Conservation (phyloP, 2,329 filamentous ascomycete genomes). For the Cladobotryum mycophilum region DNA sequence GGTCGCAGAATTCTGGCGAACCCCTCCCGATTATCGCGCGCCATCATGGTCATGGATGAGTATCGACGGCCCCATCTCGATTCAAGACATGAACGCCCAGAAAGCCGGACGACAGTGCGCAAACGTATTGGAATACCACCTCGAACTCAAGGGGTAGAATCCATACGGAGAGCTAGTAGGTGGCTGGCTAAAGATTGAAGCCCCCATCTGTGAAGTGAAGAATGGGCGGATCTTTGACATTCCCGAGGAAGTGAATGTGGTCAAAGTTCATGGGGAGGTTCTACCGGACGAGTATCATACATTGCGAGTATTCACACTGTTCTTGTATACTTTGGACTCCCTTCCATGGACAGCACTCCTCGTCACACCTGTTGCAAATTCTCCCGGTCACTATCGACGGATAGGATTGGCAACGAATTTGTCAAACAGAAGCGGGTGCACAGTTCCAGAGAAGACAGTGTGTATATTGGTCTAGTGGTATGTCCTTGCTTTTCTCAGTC, state of each 20-base stretch:
- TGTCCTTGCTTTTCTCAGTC: no score
- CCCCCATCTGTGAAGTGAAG: background rate
- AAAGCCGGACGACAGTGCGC: background rate
- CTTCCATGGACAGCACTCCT: background rate
- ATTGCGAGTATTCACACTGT: background rate
- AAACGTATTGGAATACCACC: background rate
- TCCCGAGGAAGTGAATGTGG: background rate
- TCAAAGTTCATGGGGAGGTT: background rate
- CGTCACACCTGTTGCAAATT: background rate
- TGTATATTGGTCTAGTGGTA: constrained; percentile 21
- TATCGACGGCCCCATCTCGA: constrained; percentile 4
- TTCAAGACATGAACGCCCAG: background rate
- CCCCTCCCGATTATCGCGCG: constrained; percentile 10
- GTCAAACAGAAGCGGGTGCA: background rate
- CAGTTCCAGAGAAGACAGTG: background rate
- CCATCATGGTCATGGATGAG: constrained; percentile 15
- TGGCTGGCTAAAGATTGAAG: background rate
- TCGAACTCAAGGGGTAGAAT: background rate
- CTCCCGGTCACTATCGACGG: background rate
- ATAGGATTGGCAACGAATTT: background rate
- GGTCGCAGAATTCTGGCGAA: background rate
- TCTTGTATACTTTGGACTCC: background rate
- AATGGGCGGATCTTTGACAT: background rate
- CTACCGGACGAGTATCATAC: background rate
- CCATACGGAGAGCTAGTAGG: background rate